Evolutionary conservation across 345 rosid species (phyloP).

Genomic region (Lenwebbia sp.): DNA sequence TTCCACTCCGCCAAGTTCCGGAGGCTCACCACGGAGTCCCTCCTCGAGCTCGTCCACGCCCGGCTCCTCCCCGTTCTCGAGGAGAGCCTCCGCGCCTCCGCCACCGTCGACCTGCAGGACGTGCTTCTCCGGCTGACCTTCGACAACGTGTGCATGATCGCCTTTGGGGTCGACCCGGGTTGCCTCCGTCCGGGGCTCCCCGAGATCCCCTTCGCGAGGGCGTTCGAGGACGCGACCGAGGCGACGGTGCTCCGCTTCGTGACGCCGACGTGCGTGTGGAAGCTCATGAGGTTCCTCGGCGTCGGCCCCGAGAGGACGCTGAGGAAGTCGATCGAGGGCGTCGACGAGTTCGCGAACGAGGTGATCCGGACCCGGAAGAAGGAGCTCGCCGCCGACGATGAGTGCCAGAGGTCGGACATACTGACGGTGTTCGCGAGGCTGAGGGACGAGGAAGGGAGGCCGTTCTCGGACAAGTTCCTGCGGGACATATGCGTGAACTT

Average conservation of each 20-base stretch:
- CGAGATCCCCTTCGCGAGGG: slow-evolving; percentile 65
- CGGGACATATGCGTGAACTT: slow-evolving; percentile 90
- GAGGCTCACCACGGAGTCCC: slow-evolving; percentile 50
- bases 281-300: slow-evolving; percentile 52
- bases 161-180: slow-evolving; percentile 92
- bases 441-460: slow-evolving; percentile 41
- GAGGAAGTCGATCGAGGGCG: slow-evolving; percentile 51
- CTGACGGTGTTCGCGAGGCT: slow-evolving; percentile 61
- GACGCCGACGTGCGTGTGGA: slow-evolving; percentile 81
- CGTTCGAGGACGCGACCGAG: slow-evolving; percentile 90
- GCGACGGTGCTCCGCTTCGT: slow-evolving; percentile 60
- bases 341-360: slow-evolving; percentile 64
- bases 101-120: slow-evolving; percentile 71
- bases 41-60: slow-evolving; percentile 61
- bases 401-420: slow-evolving; percentile 47
- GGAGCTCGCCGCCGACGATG: slow-evolving; percentile 27
- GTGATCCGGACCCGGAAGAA: slow-evolving; percentile 73
- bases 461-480: slow-evolving; percentile 71
- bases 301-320: slow-evolving; percentile 76
- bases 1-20: slow-evolving; percentile 84
- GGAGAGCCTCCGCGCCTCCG: slow-evolving; percentile 20
- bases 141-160: slow-evolving; percentile 91
- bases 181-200: slow-evolving; percentile 57
- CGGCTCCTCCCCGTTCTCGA: slow-evolving; percentile 73
- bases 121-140: slow-evolving; percentile 69